Evolutionary conservation across 1,284 basidiomycete species (phyloP).

Genomic region (Rhizopogon parksii): DNA sequence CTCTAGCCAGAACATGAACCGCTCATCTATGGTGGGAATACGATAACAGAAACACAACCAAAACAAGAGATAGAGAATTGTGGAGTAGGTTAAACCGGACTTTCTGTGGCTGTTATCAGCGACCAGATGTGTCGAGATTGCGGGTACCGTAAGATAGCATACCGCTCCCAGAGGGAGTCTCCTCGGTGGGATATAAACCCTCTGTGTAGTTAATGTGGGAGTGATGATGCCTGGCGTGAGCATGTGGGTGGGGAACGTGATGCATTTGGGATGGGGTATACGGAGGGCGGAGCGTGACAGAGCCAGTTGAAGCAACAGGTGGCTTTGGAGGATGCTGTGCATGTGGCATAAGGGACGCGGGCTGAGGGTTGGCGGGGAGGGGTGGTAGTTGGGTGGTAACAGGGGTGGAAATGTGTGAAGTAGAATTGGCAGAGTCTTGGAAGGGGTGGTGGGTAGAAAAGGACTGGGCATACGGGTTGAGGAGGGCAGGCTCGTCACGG

Average conservation of each 20-base stretch:
- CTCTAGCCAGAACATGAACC: constrained; percentile 7
- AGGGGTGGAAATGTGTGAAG: constrained; percentile 13
- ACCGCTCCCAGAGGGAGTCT: constrained; percentile 18
- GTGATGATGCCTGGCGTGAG: constrained; percentile 62
- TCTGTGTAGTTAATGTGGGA: constrained; percentile 40
- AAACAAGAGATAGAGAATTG: constrained; percentile 6
- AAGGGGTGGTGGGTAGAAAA: constrained; percentile 19
- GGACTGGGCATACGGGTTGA: constrained; percentile 16
- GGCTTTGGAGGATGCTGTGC: constrained; percentile 19
- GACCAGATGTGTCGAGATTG: constrained; percentile 18
- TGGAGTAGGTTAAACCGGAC: constrained; percentile 5
- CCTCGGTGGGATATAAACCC: constrained; percentile 34
- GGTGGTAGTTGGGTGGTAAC: constrained; percentile 20
- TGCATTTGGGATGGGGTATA: constrained; percentile 55
- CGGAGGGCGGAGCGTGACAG: constrained; percentile 44
- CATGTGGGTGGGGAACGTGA: constrained; percentile 70
- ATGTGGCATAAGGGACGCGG: constrained; percentile 15
- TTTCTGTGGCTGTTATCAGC: constrained; percentile 6
- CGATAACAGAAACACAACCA: constrained; percentile 8
- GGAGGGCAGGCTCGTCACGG: constrained; percentile 4
- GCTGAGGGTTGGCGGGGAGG: constrained; percentile 16
- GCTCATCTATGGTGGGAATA: constrained; percentile 17
- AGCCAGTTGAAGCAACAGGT: constrained; percentile 23
- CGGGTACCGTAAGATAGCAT: constrained; percentile 42
- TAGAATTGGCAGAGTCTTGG: constrained; percentile 11